Evolutionary conservation across 306 rosid species (phyloP).

Genomic region (Phaseolus lunatus): DNA sequence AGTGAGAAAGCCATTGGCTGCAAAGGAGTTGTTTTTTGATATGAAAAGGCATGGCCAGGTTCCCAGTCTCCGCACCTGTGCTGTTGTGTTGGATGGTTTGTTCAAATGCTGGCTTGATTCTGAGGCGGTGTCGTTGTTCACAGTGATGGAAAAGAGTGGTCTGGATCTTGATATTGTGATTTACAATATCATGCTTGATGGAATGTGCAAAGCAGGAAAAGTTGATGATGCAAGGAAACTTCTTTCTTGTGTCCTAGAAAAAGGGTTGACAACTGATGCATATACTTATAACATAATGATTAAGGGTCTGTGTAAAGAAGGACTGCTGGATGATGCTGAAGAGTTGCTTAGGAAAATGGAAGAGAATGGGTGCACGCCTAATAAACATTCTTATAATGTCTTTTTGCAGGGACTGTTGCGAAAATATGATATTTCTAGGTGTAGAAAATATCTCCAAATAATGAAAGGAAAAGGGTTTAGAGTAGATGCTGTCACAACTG

Average conservation of each 20-base stretch:
- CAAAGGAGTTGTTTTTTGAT: slow-evolving; percentile 41
- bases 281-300: slow-evolving; percentile 48
- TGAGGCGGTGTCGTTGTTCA: slow-evolving; percentile 46
- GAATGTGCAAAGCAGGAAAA: slow-evolving; percentile 45
- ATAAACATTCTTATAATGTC: slow-evolving; percentile 42
- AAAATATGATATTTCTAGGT: slow-evolving; percentile 41
- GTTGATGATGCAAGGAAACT: slow-evolving; percentile 42
- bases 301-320: slow-evolving; percentile 48
- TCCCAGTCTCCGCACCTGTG: slow-evolving; percentile 49
- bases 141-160: slow-evolving; percentile 39
- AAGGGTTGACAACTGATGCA: slow-evolving; percentile 47
- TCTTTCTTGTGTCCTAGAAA: slow-evolving; percentile 11
- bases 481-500: slow-evolving; percentile 38
- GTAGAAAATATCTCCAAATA: slow-evolving; percentile 36
- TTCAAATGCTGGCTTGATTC: slow-evolving; percentile 41
- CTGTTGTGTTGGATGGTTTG: slow-evolving; percentile 41
- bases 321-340: slow-evolving; percentile 47
- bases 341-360: slow-evolving; percentile 45
- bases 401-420: slow-evolving; percentile 48
- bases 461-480: slow-evolving; percentile 38
- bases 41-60: slow-evolving; percentile 39
- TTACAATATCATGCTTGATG: slow-evolving; percentile 48
- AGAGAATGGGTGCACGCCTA: slow-evolving; percentile 40
- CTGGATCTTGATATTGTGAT: slow-evolving; percentile 41
- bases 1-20: slow-evolving; percentile 44